These are phyloP conservation scores for Xylaria nigripes DNA, from an alignment of 495 filamentous ascomycete genomes.

Conservation along the genomic window DNA sequence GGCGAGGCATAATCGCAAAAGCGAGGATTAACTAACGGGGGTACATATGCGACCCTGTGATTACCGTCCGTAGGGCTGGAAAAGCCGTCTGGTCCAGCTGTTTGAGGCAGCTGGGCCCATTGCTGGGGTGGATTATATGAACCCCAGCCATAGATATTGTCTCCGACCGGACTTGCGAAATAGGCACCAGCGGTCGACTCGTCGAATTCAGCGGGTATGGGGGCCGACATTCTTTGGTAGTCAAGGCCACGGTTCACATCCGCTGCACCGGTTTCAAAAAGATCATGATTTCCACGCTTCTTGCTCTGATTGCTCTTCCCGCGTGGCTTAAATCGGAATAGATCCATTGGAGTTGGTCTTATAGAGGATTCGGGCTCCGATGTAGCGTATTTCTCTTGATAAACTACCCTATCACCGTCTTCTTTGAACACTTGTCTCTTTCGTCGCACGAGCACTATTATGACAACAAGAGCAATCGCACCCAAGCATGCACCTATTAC, in stretches of 20 bases:
- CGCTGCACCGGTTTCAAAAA: constrained; percentile 32
- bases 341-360: neutral
- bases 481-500: constrained; percentile 37
- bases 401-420: constrained; percentile 8
- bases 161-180: constrained; percentile 24
- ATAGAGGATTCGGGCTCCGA: constrained; percentile 14
- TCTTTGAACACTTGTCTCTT: constrained; percentile 16
- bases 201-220: constrained; percentile 42
- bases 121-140: constrained; percentile 5
- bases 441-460: constrained; percentile 27
- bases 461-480: constrained; percentile 33
- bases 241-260: constrained; percentile 40
- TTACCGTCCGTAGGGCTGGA: neutral
- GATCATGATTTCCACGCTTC: constrained; percentile 17
- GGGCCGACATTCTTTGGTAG: constrained; percentile 42
- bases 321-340: constrained; percentile 4
- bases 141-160: neutral
- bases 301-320: constrained; percentile 15
- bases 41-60: neutral
- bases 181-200: constrained; percentile 28
- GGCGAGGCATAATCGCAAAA: constrained; percentile 35
- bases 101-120: neutral
- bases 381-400: constrained; percentile 12
- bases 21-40: constrained; percentile 16
- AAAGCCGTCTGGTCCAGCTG: neutral